Evolutionary conservation across 2,329 filamentous ascomycete species (phyloP), one percentile per base, ranked within the genome.

Genomic region (Monilinia fructigena): DNA sequence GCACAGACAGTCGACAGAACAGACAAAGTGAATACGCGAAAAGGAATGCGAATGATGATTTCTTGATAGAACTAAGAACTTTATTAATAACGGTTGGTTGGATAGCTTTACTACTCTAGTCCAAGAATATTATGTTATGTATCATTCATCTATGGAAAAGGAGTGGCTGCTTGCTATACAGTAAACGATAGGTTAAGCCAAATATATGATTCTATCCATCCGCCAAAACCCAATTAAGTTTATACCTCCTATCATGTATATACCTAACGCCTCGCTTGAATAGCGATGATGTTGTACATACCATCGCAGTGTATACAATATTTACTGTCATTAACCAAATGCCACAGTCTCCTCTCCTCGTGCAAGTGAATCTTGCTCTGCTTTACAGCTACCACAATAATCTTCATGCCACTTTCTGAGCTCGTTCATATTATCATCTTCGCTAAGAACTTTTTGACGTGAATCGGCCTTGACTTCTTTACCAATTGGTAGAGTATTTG

Each of bases 361-460:
- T 12, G 62, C 40, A n/a, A 76, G 62, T 67, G 67, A 69, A 11
- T 77, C 73, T 63, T 74, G 73, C 61, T 77, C 75, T 55, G 70
- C 42, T 67, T 71, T 74, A 76, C 87, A 90, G 72, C 86, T 88
- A 28, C 80, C 80, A 77, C 87, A 90, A 75, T 90, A 89, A 63
- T 81, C 80, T 56, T 82, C 79, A 70, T 87, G 85, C 83, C 85
- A 87, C 55, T 78, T 78, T 68, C 80, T 78, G 3, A 87, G 79
- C 48, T 83, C 80, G 60, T 80, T 78, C 35, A 77, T 74, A 48
- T 76, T 76, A 16, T 76, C 75, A 60, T 77, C 77, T 3, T 75
- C 67, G 52, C 73, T 68, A 47, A 71, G 63, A 23, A 72, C 63
- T 50, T 72, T 68, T 50, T 75, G 72, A 28, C 66, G 31, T 23